Evolutionary conservation across 1,284 basidiomycete species (phyloP), one percentile per base, ranked within the genome.

Genomic region (Farysia itapuensis): DNA sequence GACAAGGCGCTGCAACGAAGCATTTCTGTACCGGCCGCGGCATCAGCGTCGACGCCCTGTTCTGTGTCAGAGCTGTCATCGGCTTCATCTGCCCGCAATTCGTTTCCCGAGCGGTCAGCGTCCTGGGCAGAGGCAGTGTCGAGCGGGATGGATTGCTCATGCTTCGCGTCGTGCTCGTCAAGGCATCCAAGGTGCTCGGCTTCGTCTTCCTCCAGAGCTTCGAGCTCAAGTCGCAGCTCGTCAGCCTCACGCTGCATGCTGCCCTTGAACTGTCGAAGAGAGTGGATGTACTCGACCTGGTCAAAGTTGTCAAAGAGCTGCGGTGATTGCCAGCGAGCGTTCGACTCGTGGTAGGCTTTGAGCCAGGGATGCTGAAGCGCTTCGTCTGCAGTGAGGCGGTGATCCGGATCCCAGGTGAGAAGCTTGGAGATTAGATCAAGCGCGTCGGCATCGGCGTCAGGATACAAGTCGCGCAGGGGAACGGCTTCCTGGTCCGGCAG

Each of bases 351-450:
- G 36, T 76, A 76, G 6, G 69, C 64, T 26, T 58, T 59, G 32
- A 76, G 54, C 71, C 71, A 76, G 7, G 74, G 74, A 31, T 76
- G 74, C 21, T 43, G 43, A 2, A 76, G 53, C 2, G 74, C 74
- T 13, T 75, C 56, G 5, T 54, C 61, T 7, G 74, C 74, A 4
- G 69, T 66, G 30, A 76, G 49, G 5, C 74, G 53, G 46, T 75
- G 56, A 22, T 59, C 53, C 2, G 74, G 74, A 37, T 76, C 71
- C 70, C 70, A 75, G 23, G 53, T 61, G 20, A 76, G 59, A 36
- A 76, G 34, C 41, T 64, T 56, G 15, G 54, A 45, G 14, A 76
- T 52, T 15, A 76, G 43, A 35, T 76, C 74, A 25, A 76, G 34
- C 18, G 70, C 71, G 5, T 51, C 56, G 5, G 65, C 54, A 9